Conservation (phyloP, 2,329 filamentous ascomycete genomes). For the Lomentospora prolificans region DNA sequence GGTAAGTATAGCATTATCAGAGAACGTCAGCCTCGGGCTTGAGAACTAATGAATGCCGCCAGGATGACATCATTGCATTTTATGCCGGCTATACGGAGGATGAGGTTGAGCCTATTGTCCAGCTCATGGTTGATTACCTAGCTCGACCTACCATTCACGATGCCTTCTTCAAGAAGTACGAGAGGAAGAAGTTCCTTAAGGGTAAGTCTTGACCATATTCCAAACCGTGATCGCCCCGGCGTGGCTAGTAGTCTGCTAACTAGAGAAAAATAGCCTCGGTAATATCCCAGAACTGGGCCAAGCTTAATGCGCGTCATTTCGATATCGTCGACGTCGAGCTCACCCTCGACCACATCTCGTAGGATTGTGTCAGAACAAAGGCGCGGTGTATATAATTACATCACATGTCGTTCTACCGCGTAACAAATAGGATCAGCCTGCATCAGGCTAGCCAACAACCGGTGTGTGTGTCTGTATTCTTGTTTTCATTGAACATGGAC, state of each 20-base stretch:
- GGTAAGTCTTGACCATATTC: conserved; percentile 58
- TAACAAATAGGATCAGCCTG: no score
- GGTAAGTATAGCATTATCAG: conserved; percentile 44
- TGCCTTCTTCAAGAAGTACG: conserved; percentile 99
- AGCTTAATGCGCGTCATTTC: conserved; percentile 8
- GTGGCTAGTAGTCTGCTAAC: not conserved
- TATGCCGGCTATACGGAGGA: conserved; percentile 91
- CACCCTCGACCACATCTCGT: conserved; percentile 7
- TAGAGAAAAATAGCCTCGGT: not conserved
- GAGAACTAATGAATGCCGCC: conserved; percentile 1
- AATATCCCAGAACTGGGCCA: conserved; percentile 2
- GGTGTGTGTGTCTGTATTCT: no score
- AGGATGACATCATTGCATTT: conserved; percentile 78
- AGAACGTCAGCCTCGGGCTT: not conserved
- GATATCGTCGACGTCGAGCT: conserved; percentile 6
- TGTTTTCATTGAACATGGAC: no score
- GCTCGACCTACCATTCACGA: conserved; percentile 84
- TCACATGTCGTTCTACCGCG: no score
- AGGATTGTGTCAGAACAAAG: not conserved
- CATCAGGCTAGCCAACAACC: no score
- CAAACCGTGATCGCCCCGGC: no score
- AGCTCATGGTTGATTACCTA: conserved; percentile 94
- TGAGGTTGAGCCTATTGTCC: conserved; percentile 84
- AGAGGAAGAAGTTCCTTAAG: conserved; percentile 98
- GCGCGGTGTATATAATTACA: no score